Evolutionary conservation across 371 early-diverging fungal genomes (phyloP).

Genomic region (Mucor lusitanicus): DNA sequence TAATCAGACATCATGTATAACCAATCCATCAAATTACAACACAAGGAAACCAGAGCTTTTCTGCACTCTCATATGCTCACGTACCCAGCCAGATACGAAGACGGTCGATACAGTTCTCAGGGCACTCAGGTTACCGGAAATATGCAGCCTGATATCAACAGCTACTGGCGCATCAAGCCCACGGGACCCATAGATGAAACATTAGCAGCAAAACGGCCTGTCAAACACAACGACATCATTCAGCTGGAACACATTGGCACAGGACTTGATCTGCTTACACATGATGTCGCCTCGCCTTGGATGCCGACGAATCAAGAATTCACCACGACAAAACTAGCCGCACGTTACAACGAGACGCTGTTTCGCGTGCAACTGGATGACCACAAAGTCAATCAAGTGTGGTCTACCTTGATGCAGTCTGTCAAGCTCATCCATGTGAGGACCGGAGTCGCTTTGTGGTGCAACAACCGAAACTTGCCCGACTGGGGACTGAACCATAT

Average conservation of each 20-base stretch:
- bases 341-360: slow-evolving; percentile 59
- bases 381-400: slow-evolving; percentile 25
- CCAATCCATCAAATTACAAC: slow-evolving; percentile 72
- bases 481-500: slow-evolving; percentile 97
- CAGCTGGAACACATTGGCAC: slow-evolving; percentile 69
- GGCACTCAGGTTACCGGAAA: slow-evolving; percentile 85
- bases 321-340: slow-evolving; percentile 60
- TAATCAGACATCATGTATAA: slow-evolving; percentile 77
- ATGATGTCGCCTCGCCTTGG: slow-evolving; percentile 94
- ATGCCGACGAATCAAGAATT: slow-evolving; percentile 92
- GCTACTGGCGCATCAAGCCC: slow-evolving; percentile 83
- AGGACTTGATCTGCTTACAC: slow-evolving; percentile 72
- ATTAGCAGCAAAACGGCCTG: neutral
- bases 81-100: slow-evolving; percentile 89
- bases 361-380: slow-evolving; percentile 57
- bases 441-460: slow-evolving; percentile 76
- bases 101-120: slow-evolving; percentile 80
- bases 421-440: slow-evolving; percentile 72
- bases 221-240: slow-evolving; percentile 64
- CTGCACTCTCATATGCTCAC: slow-evolving; percentile 76
- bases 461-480: slow-evolving; percentile 82
- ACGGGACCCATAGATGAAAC: slow-evolving; percentile 16
- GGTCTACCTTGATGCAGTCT: slow-evolving; percentile 56
- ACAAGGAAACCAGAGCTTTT: slow-evolving; percentile 64
- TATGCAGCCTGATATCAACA: slow-evolving; percentile 61